These are phyloP conservation scores for Teunomyces stri DNA, from an alignment of 805 yeast species.

Conservation along the genomic window DNA sequence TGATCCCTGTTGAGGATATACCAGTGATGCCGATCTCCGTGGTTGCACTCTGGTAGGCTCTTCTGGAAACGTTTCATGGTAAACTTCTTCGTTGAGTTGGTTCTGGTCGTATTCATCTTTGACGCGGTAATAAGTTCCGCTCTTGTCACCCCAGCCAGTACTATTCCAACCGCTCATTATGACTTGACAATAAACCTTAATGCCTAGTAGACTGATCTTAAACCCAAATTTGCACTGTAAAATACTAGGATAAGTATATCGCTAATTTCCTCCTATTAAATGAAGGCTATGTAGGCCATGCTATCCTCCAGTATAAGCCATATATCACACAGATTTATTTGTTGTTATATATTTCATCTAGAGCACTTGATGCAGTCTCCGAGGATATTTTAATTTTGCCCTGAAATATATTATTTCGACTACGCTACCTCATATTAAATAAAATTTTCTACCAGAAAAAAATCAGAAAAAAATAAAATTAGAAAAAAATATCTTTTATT, in stretches of 20 bases:
- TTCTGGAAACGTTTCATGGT: background rate
- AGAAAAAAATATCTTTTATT: background rate
- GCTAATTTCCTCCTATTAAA: background rate
- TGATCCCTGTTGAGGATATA: background rate
- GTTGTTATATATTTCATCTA: constrained; percentile 2
- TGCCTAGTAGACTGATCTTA: background rate
- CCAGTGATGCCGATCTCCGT: background rate
- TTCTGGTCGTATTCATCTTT: constrained; percentile 1
- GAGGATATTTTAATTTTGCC: background rate
- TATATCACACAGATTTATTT: background rate
- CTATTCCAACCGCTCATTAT: constrained; percentile 7
- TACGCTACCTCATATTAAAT: background rate
- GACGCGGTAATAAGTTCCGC: background rate
- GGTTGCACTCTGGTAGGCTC: background rate
- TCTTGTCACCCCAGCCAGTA: constrained; percentile 5
- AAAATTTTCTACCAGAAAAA: background rate
- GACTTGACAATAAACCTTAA: background rate
- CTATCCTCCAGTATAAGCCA: background rate
- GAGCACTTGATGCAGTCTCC: background rate
- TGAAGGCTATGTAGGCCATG: background rate
- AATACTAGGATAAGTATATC: background rate
- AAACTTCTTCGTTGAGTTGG: background rate
- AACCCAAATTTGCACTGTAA: background rate
- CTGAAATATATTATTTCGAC: background rate
- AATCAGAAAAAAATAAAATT: background rate